These are phyloP conservation scores for Puccinia novopanici DNA, from an alignment of 1,284 basidiomycete species.

Conservation along the genomic window DNA sequence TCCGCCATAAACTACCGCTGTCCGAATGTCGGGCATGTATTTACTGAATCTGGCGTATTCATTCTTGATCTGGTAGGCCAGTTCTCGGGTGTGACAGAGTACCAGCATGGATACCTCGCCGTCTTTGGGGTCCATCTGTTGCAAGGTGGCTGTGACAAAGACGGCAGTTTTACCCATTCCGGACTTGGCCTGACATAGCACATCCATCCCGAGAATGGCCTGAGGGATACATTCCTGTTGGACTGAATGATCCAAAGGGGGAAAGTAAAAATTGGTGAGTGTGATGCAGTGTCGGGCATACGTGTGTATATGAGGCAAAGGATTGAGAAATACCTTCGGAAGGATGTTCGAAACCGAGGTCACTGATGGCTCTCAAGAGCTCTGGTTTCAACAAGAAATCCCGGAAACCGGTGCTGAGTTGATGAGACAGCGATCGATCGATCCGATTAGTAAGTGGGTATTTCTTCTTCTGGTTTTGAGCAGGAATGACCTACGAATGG, in stretches of 20 bases:
- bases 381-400: conserved; percentile 98
- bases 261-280: neutral
- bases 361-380: conserved; percentile 93
- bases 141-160: conserved; percentile 94
- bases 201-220: conserved; percentile 98
- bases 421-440: conserved; percentile 7
- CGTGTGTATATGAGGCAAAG: too few species aligned
- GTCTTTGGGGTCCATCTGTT: conserved; percentile 97
- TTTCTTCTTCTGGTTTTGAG: too few species aligned
- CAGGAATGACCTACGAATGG: conserved; percentile 69
- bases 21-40: conserved; percentile 99
- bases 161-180: conserved; percentile 99
- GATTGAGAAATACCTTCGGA: conserved; percentile 76
- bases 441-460: neutral
- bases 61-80: conserved; percentile 99
- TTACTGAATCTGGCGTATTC: conserved; percentile 99
- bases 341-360: conserved; percentile 98
- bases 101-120: conserved; percentile 97
- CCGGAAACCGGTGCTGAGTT: conserved; percentile 61
- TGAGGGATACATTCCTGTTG: conserved; percentile 99
- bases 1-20: conserved; percentile 96
- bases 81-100: conserved; percentile 97
- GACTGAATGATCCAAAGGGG: conserved; percentile 65
- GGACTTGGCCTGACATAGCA: conserved; percentile 98
- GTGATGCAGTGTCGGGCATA: neutral